Base-by-base conservation (phyloP, 1,284 basidiomycete genomes). In the Heterobasidion irregulare region DNA sequence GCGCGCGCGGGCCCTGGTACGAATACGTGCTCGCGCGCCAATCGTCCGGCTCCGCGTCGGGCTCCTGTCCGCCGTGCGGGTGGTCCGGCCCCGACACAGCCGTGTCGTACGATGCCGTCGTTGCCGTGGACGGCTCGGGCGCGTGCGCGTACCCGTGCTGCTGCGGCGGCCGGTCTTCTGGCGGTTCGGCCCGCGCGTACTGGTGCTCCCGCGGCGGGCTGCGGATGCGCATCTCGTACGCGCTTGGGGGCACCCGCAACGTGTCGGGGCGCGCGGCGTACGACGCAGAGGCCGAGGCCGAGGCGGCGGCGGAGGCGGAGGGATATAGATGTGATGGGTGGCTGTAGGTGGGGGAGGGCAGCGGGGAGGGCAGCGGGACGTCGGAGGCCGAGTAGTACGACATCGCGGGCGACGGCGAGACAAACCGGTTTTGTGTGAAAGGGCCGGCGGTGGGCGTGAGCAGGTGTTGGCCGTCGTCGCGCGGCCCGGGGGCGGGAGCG, bases 321-420 rank as follows among this genome's bases (percentile, higher is more conserved):
- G 50, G 35, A 43, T 56, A 45, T 16, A 50, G 18, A 48, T 69
- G 66, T 19, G 57, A 60, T 16, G 62, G 56, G 12, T 55, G 54
- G 13, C 67, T 70, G 63, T 80, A 82, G 54, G 73, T 68, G 15
- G 81, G 71, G 26, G 74, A 73, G 1, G 82, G 80, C 46, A 80
- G 63, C 0, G 85, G 84, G 6, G 84, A 84, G 9, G 82, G 74
- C 9, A 73, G 62, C 2, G 86, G 83, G 35, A 89, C 74, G 50
- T 86, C 83, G 8, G 77, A 85, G 9, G 73, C 79, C 26, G 87
- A 86, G 64, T 90, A 88, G 64, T 87, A 88, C n/a, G 87, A 88
- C 18, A 66, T 60, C 36, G 66, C 62, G 18, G 63, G 64, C 0
- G 65, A 65, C 9, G 67, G 65, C 18, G 70, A 63, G 6, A 53